These are phyloP conservation scores for Noccaea bulbosa DNA, from an alignment of 345 rosid species.

Conservation along the genomic window DNA sequence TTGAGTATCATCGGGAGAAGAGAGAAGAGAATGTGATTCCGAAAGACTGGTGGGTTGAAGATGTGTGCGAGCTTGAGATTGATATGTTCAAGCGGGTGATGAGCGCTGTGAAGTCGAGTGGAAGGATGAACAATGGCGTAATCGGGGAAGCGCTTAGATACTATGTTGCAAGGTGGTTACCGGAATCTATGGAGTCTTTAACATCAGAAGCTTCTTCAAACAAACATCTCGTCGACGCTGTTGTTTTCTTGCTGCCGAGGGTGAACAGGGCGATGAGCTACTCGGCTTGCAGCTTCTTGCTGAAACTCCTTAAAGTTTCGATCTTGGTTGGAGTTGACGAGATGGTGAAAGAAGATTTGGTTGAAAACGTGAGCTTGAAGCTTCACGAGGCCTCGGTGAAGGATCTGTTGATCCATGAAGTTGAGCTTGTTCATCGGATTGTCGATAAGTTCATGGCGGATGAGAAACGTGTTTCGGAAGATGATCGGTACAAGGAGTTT, in stretches of 20 bases:
- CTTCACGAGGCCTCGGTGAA: conserved; percentile 72
- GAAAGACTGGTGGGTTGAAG: conserved; percentile 98
- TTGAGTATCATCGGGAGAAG: conserved; percentile 52
- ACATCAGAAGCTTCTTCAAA: conserved; percentile 55
- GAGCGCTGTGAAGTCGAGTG: conserved; percentile 68
- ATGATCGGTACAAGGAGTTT: conserved; percentile 52
- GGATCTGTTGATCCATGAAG: conserved; percentile 74
- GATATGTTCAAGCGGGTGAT: conserved; percentile 75
- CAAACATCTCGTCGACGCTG: conserved; percentile 69
- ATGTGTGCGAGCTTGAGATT: conserved; percentile 78
- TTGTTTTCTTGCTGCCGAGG: conserved; percentile 68
- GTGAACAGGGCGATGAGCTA: conserved; percentile 54
- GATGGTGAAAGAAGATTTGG: conserved; percentile 54
- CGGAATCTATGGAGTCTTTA: conserved; percentile 62
- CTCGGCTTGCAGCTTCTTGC: conserved; percentile 79
- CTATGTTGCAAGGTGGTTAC: conserved; percentile 82
- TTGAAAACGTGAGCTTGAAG: conserved; percentile 62
- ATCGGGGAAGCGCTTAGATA: conserved; percentile 81
- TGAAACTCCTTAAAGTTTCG: conserved; percentile 74
- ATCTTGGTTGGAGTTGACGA: conserved; percentile 65
- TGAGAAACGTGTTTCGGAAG: conserved; percentile 47
- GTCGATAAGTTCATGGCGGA: conserved; percentile 52
- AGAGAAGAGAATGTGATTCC: conserved; percentile 59
- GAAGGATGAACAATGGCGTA: conserved; percentile 66
- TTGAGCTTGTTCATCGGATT: conserved; percentile 65